phyloP scores from a whole-genome alignment of 1,139 yeast genomes.

The Debaryomyces udenii region DNA sequence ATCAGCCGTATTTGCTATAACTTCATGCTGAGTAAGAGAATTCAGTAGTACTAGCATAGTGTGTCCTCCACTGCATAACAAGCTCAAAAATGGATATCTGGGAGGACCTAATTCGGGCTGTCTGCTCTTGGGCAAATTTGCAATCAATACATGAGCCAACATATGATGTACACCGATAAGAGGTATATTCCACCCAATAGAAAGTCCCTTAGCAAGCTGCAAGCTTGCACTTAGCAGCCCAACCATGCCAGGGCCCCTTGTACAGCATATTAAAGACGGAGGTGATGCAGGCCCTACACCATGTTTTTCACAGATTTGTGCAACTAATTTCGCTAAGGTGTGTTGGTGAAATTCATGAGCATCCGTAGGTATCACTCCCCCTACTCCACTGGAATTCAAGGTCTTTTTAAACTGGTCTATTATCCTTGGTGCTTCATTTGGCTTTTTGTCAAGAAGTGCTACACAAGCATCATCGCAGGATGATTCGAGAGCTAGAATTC shows the following conservation, averaged over 20 bases:
- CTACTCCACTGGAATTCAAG: slow-evolving; percentile 62
- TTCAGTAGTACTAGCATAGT: slow-evolving; percentile 79
- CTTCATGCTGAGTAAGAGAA: slow-evolving; percentile 64
- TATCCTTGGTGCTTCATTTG: slow-evolving; percentile 47
- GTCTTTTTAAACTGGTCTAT: slow-evolving; percentile 68
- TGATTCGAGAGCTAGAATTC: slow-evolving; percentile 83
- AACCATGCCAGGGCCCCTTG: slow-evolving; percentile 97
- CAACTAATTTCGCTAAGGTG: slow-evolving; percentile 39
- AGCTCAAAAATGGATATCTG: slow-evolving; percentile 73
- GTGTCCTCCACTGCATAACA: slow-evolving; percentile 93
- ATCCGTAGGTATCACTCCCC: slow-evolving; percentile 88
- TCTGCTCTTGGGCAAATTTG: slow-evolving; percentile 50
- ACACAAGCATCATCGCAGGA: slow-evolving; percentile 97
- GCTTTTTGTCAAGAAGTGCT: slow-evolving; percentile 62
- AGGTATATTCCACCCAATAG: slow-evolving; percentile 77
- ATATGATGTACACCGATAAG: slow-evolving; percentile 92
- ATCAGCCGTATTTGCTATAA: slow-evolving; percentile 76
- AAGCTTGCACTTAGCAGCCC: slow-evolving; percentile 85
- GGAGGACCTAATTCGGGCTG: slow-evolving; percentile 48
- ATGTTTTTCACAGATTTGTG: slow-evolving; percentile 30
- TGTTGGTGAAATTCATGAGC: slow-evolving; percentile 82
- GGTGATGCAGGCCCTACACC: slow-evolving; percentile 28
- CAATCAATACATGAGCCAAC: slow-evolving; percentile 86
- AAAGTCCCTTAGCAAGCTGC: slow-evolving; percentile 82
- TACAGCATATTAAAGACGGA: slow-evolving; percentile 83